phyloP scores from a whole-genome alignment of 2,329 filamentous ascomycete species.

The Lachnellula occidentalis region DNA sequence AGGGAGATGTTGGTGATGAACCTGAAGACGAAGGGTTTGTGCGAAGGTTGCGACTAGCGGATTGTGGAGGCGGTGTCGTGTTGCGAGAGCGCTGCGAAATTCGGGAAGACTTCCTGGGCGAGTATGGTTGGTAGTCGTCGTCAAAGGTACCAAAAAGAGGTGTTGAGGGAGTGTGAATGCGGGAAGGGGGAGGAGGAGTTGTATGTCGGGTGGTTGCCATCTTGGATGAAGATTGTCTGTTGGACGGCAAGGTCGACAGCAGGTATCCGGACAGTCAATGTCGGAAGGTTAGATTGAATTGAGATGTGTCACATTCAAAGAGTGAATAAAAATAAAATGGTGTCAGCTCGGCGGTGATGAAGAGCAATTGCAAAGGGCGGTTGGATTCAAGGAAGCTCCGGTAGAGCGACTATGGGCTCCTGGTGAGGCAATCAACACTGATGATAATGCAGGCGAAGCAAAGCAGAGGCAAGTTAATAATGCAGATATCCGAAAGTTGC shows the following conservation, averaged over 20 bases:
- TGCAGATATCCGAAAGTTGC: neutral
- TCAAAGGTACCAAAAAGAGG: conserved; percentile 57
- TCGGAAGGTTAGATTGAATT: no score
- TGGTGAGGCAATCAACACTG: neutral
- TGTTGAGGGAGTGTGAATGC: conserved; percentile 61
- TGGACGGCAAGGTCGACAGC: neutral
- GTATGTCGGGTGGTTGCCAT: conserved; percentile 30
- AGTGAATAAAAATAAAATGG: neutral
- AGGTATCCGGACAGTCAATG: neutral
- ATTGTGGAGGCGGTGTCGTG: conserved; percentile 46
- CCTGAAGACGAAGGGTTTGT: conserved; percentile 23
- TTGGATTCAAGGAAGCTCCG: no score
- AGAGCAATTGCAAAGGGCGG: no score
- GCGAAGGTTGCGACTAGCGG: conserved; percentile 34
- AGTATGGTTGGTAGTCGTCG: conserved; percentile 68
- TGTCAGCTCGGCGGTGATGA: no score
- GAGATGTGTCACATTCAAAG: neutral
- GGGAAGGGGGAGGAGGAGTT: conserved; percentile 55
- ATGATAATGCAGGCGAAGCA: neutral
- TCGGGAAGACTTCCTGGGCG: conserved; percentile 63
- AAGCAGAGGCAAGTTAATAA: neutral
- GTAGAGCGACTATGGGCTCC: no score
- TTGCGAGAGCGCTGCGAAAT: conserved; percentile 49
- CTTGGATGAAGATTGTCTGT: neutral
- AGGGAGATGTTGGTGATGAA: conserved; percentile 18